phyloP scores from a whole-genome alignment of 2,329 filamentous ascomycete species.

The Trichoderma lentiforme region DNA sequence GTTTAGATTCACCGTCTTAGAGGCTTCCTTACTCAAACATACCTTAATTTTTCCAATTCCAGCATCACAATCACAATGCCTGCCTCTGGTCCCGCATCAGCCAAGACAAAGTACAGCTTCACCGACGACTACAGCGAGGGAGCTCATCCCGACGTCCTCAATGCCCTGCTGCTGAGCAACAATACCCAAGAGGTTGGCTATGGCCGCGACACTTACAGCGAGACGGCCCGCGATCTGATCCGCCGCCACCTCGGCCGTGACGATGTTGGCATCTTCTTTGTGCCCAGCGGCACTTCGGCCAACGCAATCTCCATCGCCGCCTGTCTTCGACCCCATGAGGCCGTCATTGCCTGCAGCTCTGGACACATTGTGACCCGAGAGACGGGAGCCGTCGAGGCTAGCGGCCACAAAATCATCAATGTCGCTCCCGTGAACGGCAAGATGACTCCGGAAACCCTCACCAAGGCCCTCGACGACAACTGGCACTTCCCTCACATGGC shows the following conservation, averaged over 20 bases:
- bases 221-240: conserved; percentile 41
- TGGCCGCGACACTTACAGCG: conserved; percentile 44
- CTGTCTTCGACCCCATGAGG: conserved; percentile 48
- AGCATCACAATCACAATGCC: neutral
- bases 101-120: conserved; percentile 41
- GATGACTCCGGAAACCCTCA: conserved; percentile 42
- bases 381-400: conserved; percentile 50
- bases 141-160: conserved; percentile 47
- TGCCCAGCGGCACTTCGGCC: conserved; percentile 50
- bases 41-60: neutral
- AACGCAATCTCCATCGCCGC: conserved; percentile 52
- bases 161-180: conserved; percentile 45
- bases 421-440: conserved; percentile 46
- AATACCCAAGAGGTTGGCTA: conserved; percentile 45
- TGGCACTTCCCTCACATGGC: conserved; percentile 52
- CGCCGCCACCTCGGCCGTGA: conserved; percentile 34
- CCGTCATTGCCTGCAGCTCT: conserved; percentile 47
- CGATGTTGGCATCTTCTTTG: conserved; percentile 48
- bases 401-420: conserved; percentile 50
- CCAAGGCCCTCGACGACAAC: conserved; percentile 44
- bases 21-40: neutral
- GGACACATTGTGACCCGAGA: conserved; percentile 50
- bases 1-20: neutral
- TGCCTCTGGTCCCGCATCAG: neutral
- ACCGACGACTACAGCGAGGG: conserved; percentile 52